Conservation (phyloP, 805 yeast species). For the Candida verbasci region DNA sequence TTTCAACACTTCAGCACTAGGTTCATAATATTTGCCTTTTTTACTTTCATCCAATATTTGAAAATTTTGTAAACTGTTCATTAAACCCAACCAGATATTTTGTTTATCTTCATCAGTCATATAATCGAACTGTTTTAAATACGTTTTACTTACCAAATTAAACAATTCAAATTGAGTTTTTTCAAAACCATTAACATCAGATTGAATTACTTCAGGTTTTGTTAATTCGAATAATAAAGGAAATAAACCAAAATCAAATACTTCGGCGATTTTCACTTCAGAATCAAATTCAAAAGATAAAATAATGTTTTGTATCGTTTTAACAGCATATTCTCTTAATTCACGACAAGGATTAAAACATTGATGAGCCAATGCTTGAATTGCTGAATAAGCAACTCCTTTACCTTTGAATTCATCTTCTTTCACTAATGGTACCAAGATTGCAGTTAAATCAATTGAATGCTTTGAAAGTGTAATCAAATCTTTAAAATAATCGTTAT, state of each 20-base stretch:
- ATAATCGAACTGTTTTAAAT: slow-evolving; percentile 28
- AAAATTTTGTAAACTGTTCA: slow-evolving; percentile 28
- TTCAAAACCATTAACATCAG: slow-evolving; percentile 61
- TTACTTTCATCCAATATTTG: slow-evolving; percentile 15
- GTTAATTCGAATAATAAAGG: slow-evolving; percentile 67
- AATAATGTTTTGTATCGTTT: slow-evolving; percentile 50
- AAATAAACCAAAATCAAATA: slow-evolving; percentile 71
- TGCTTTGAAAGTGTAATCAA: slow-evolving; percentile 55
- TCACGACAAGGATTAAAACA: slow-evolving; percentile 86
- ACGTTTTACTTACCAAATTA: slow-evolving; percentile 57
- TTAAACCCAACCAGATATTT: slow-evolving; percentile 30
- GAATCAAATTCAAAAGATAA: slow-evolving; percentile 36
- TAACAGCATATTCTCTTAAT: slow-evolving; percentile 62
- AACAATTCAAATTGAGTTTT: slow-evolving; percentile 67
- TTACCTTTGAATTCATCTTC: slow-evolving; percentile 29
- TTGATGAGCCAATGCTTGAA: slow-evolving; percentile 84
- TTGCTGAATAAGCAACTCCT: slow-evolving; percentile 51
- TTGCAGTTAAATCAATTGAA: slow-evolving; percentile 59
- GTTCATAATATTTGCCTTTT: slow-evolving; percentile 22
- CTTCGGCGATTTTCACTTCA: slow-evolving; percentile 44
- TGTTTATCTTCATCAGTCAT: slow-evolving; percentile 19
- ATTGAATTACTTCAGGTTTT: slow-evolving; percentile 53
- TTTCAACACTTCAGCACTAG: slow-evolving; percentile 34
- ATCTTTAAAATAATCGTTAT: slow-evolving; percentile 45
- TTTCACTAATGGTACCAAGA: slow-evolving; percentile 37